Evolutionary conservation across 2,329 filamentous ascomycete genomes (phyloP), one percentile per base, ranked within the genome.

Genomic region (Fusarium sp.): DNA sequence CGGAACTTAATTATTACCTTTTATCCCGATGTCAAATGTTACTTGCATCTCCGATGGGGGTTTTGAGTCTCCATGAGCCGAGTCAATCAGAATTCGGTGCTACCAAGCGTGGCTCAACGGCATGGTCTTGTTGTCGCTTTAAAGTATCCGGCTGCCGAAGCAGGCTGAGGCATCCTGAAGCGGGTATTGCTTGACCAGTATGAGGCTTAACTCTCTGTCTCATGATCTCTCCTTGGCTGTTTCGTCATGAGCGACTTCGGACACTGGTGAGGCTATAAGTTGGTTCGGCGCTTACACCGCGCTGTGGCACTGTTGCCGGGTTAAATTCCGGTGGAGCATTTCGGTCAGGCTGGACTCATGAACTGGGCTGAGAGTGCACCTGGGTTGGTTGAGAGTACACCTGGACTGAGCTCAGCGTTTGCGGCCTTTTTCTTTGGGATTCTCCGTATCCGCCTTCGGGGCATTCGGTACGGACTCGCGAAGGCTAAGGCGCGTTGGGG

Each of bases 231-330:
- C 33, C 52, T 53, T 52, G 58, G 40, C 23, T 64, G 60, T 68
- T 69, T 69, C 63, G 58, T 69, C 69, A 61, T 73, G 69, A 74
- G 76, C 76, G 74, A 77, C 57, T 74, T 78, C 76, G 76, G 76
- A 74, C 68, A 58, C 67, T 67, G 64, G 62, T 66, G 68, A 72
- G 67, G 69, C 67, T 75, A 72, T 42, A 37, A 52, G 42, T 59
- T 58, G 59, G 64, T 53, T 75, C 76, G 76, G 73, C 63, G 72
- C 63, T 65, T 66, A 74, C 68, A 74, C 76, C 76, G 73, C 68
- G 60, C 63, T 56, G 57, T 61, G 59, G 64, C 50, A 68, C 60
- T 73, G 52, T 64, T 73, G 63, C 60, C 75, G 75, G 76, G 70
- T 71, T 72, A 67, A 69, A 75, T 64, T 66, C 76, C 75, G 69